Evolutionary conservation across 352 stramenopile species (phyloP), one percentile per base, ranked within the genome.

Genomic region (Pythium dissotocum): DNA sequence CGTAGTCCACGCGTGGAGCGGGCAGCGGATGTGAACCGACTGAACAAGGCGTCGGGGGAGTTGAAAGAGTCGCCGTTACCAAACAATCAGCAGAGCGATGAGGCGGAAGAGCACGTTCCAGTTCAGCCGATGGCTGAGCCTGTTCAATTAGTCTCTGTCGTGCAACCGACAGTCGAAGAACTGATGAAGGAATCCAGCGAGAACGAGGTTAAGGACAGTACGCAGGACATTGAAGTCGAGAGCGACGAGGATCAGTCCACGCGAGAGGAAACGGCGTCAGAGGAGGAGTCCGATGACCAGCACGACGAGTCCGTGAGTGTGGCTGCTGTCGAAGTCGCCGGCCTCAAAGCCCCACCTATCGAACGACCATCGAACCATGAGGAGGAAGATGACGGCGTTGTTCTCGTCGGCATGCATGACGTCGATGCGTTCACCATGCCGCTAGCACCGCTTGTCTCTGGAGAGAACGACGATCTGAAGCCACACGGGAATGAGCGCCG

Each of bases 201-300:
- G 21, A 24, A 24, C 21, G 21, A 24, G 21, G 21, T 24, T 24
- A 24, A 24, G 21, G 21, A 24, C 21, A 24, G 21, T 24, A 24
- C 21, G 21, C 21, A 24, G 21, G 21, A 24, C 21, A 24, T 24
- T 24, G 21, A 24, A 24, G 42, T 49, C 42, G 42, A 49, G 13
- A 54, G 2, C 46, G 13, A 54, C 8, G 13, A 32, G 8, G 46
- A 54, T 32, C 46, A 32, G 6, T 10, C 52, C 3, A n/a, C 26
- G 13, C 58, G 26, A 6, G 58, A 63, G 13, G 58, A 63, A n/a
- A 63, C 38, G 1, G 42, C 58, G 6, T 56, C 40, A 36, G 48
- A 65, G 12, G 48, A 65, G 13, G 44, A 58, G 14, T 33, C 21
- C 16, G 30, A 55, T 30, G 30, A 64, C 26, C 21, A 57, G 40